phyloP scores from a whole-genome alignment of 768 basidiomycete species.

The Auricularia sp. region DNA sequence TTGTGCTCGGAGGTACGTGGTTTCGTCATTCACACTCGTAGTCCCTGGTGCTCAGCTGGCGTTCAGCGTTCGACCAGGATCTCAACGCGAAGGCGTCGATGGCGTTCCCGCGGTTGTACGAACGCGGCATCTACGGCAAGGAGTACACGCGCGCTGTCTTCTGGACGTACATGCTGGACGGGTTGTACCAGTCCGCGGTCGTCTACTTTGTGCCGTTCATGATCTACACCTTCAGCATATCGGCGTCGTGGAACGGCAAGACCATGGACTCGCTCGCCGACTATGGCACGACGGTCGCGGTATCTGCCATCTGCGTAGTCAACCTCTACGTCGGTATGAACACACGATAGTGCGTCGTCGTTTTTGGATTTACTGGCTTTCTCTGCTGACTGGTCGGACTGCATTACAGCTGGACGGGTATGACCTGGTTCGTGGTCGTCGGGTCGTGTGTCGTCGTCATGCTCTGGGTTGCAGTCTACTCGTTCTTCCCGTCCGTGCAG shows the following conservation, averaged over 20 bases:
- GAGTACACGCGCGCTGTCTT: constrained; percentile 90
- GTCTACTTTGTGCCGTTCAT: constrained; percentile 79
- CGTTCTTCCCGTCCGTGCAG: constrained; percentile 60
- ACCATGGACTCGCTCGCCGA: constrained; percentile 73
- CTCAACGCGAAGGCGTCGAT: constrained; percentile 80
- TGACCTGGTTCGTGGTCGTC: constrained; percentile 73
- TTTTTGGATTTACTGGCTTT: constrained; percentile 10
- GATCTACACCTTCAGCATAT: constrained; percentile 44
- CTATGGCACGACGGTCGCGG: constrained; percentile 85
- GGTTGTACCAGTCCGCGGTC: constrained; percentile 82
- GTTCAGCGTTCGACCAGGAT: constrained; percentile 85
- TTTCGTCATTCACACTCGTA: not conserved
- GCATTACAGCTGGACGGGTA: constrained; percentile 57
- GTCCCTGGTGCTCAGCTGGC: not conserved
- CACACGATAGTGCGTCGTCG: constrained; percentile 67
- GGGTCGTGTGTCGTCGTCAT: constrained; percentile 76
- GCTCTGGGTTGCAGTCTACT: constrained; percentile 84
- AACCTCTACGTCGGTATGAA: constrained; percentile 87
- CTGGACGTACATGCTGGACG: constrained; percentile 92
- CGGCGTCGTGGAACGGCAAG: constrained; percentile 66
- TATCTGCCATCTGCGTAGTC: constrained; percentile 77
- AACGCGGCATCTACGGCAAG: constrained; percentile 84
- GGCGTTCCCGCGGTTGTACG: constrained; percentile 91
- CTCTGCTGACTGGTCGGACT: not conserved
- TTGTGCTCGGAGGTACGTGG: constrained; percentile 69